phyloP scores from a whole-genome alignment of 176 grass and related monocot genomes.

The Aegilops tauschii region DNA sequence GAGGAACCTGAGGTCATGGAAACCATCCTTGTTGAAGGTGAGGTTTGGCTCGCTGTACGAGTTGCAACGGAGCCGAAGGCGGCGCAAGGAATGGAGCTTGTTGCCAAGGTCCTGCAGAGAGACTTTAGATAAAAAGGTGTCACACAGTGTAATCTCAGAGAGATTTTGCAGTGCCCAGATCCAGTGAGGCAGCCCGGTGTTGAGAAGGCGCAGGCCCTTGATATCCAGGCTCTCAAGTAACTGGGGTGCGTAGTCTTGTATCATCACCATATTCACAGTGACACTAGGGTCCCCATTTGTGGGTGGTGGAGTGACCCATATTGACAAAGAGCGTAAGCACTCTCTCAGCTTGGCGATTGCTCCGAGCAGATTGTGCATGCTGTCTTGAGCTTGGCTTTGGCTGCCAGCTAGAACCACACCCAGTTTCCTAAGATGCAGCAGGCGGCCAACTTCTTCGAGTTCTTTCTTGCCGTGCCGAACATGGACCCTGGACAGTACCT shows the following conservation, averaged over 20 bases:
- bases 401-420: not conserved
- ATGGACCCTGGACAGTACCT: not conserved
- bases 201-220: not conserved
- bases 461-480: not conserved
- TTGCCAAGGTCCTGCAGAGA: not conserved
- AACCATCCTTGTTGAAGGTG: not conserved
- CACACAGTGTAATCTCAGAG: not conserved
- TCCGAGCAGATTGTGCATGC: not conserved
- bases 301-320: not conserved
- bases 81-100: not conserved
- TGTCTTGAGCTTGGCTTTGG: not conserved
- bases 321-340: not conserved
- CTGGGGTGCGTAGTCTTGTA: not conserved
- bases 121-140: not conserved
- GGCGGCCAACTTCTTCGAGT: not conserved
- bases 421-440: not conserved
- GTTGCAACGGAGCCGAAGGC: not conserved
- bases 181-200: not conserved
- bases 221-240: not conserved
- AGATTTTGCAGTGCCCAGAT: not conserved
- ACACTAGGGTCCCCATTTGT: not conserved
- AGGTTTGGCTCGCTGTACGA: not conserved
- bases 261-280: not conserved
- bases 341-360: not conserved
- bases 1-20: slow-evolving; percentile 1